Percentiles rank a stretch among this genome's conserved stretches.
phyloP scores from a whole-genome alignment of 352 stramenopile species.

The Globisporangium acanthophoron region DNA sequence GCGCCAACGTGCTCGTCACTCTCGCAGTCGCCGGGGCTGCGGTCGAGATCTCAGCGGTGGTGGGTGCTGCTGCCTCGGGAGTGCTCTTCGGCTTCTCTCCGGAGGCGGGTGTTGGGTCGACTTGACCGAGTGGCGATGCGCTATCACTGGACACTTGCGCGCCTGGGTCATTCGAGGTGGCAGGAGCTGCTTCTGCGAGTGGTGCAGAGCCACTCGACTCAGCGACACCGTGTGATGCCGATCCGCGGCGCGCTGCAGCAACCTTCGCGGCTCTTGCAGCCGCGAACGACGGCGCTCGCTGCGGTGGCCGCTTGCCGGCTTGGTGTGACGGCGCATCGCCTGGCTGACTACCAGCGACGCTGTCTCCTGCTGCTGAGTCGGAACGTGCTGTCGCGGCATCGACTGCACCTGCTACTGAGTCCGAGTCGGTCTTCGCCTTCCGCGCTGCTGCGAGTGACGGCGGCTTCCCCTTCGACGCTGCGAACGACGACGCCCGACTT shows the following conservation, averaged over 20 bases:
- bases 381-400: slow-evolving; percentile 4
- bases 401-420: slow-evolving; percentile 1
- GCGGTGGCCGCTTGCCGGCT: slow-evolving; percentile 1
- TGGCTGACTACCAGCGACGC: background rate
- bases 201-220: background rate
- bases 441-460: slow-evolving; percentile 13
- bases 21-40: slow-evolving; percentile 3
- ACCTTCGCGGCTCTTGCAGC: slow-evolving; percentile 19
- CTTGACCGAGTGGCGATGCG: background rate
- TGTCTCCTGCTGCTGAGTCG: background rate
- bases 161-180: background rate
- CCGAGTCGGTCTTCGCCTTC: slow-evolving; percentile 16
- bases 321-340: background rate
- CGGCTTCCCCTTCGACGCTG: slow-evolving; percentile 9
- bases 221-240: background rate
- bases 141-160: background rate
- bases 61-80: background rate
- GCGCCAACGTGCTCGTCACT: background rate
- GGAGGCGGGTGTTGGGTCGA: no score
- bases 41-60: background rate
- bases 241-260: slow-evolving; percentile 1
- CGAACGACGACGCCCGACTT: slow-evolving; percentile 18
- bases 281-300: slow-evolving; percentile 24
- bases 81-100: background rate
- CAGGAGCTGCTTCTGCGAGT: background rate